Base-by-base conservation (phyloP, 2,329 filamentous ascomycete genomes). In the Dactylellina parvicollis region DNA sequence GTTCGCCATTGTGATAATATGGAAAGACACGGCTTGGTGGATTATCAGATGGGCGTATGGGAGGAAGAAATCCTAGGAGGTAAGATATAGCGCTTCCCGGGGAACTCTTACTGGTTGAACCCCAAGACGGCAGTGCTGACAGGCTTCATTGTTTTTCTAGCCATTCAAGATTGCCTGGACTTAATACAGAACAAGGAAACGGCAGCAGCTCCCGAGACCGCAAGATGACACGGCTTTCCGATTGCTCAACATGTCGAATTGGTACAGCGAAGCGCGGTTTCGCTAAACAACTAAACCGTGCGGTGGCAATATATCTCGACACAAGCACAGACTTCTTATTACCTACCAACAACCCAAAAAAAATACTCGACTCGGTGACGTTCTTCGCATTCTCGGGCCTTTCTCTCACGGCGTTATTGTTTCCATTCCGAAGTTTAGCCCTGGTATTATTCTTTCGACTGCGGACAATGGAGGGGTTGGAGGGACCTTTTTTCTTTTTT, bases 31-130 rank as follows among this genome's bases (percentile, higher is more conserved):
- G 95, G 95, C n/a, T 83, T 99, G 50, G 92, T 99, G 9, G 95
- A 99, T 82, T 99, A 98, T 80, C 90, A 98, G 79, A 96, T 96
- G 83, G 95, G 95, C 7, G 91, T 98, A 24, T 96, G 92, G 87
- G 95, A 98, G 81, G 93, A 98, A 79, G 88, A 91, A 79, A 97
- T 98, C 77, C 87, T 95, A 77, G 86, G 87, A 69, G 86, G 93
- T 96, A 84, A 82, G 91, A 85, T 50, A 28, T 9, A 18, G 20
- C 16, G 30, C 12, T 36, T 47, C 26, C 10, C 18, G 30, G 32
- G 8, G 55, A 40, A 16, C 26, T 40, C 24, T 50, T 40, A n/a
- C n/a, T 8, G 18, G 28, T 24, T 24, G 30, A 38, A 52, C 24
- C 28, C n/a, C 7, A 22, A 26, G 44, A 40, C 64, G 18, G 36